These are phyloP conservation scores for Neofusicoccum ribis DNA, from an alignment of 2,329 filamentous ascomycete species.

Conservation along the genomic window DNA sequence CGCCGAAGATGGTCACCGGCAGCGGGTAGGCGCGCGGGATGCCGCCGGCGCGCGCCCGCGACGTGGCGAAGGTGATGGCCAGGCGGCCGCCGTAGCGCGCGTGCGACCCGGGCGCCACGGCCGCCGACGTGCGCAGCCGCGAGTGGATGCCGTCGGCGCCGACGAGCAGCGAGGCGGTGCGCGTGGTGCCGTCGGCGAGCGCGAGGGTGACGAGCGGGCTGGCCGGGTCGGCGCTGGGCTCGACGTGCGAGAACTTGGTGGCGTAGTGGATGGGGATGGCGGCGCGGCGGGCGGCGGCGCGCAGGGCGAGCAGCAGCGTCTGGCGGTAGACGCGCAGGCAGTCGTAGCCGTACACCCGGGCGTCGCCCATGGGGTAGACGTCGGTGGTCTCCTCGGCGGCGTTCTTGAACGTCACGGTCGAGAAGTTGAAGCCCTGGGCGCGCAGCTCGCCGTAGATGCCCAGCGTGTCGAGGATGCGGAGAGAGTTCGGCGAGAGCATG, in stretches of 20 bases:
- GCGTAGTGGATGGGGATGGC: conserved; percentile 48
- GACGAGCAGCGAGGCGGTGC: conserved; percentile 48
- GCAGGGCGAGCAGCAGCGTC: conserved; percentile 51
- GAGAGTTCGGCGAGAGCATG: conserved; percentile 60
- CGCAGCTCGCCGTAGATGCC: conserved; percentile 50
- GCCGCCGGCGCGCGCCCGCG: not conserved
- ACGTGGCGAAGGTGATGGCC: conserved; percentile 38
- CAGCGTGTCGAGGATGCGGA: conserved; percentile 54
- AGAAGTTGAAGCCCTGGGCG: conserved; percentile 51
- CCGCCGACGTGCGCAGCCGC: conserved; percentile 43
- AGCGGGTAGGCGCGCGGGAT: conserved; percentile 22
- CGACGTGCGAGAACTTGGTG: conserved; percentile 49
- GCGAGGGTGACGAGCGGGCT: conserved; percentile 44
- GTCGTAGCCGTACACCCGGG: conserved; percentile 52
- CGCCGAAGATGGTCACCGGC: conserved; percentile 37
- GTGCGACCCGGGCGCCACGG: conserved; percentile 46
- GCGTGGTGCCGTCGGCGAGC: conserved; percentile 49
- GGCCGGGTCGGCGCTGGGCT: conserved; percentile 25
- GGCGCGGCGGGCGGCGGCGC: conserved; percentile 39
- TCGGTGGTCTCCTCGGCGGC: conserved; percentile 37
- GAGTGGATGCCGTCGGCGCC: conserved; percentile 64
- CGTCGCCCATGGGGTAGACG: conserved; percentile 50
- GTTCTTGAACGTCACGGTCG: conserved; percentile 50
- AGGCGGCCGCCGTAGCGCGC: conserved; percentile 55
- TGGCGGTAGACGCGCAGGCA: conserved; percentile 57